Conservation (phyloP, 805 yeast genomes). For the Monosporozyma aquatica region DNA sequence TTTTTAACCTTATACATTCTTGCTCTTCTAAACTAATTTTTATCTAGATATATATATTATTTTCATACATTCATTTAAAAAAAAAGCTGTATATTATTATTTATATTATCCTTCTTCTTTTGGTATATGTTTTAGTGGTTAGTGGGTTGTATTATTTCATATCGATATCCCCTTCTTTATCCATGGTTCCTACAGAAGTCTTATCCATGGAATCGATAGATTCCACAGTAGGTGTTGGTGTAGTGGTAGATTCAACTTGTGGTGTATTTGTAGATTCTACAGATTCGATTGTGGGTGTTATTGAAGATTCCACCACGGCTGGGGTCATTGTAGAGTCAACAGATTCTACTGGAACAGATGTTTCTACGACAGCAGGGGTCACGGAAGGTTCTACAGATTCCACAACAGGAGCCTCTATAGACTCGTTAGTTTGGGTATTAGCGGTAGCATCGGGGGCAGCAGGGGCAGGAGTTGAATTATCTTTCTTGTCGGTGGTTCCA, state of each 20-base stretch:
- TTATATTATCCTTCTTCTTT: too few species aligned
- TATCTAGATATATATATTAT: not conserved
- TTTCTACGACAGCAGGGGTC: not conserved
- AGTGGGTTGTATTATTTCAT: conserved; percentile 9
- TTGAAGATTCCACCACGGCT: not conserved
- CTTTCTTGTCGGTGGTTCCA: not conserved
- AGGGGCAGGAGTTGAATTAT: conserved; percentile 1
- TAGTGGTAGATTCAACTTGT: not conserved
- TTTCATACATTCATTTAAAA: not conserved
- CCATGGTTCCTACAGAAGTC: conserved; percentile 1
- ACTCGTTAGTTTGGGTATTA: conserved; percentile 5
- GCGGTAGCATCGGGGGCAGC: conserved; percentile 3
- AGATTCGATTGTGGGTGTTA: not conserved
- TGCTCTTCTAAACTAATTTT: too few species aligned
- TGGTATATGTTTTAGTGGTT: too few species aligned
- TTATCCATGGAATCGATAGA: too few species aligned
- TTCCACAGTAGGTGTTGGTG: not conserved
- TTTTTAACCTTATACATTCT: too few species aligned
- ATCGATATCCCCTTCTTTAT: conserved; percentile 16
- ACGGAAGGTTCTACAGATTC: not conserved
- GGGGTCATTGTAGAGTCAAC: not conserved
- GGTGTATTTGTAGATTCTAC: not conserved
- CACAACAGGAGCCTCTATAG: not conserved
- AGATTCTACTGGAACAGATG: too few species aligned
- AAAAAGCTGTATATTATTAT: not conserved